Evolutionary conservation across 1,284 basidiomycete genomes (phyloP).

Genomic region (Heimioporus retisporus): DNA sequence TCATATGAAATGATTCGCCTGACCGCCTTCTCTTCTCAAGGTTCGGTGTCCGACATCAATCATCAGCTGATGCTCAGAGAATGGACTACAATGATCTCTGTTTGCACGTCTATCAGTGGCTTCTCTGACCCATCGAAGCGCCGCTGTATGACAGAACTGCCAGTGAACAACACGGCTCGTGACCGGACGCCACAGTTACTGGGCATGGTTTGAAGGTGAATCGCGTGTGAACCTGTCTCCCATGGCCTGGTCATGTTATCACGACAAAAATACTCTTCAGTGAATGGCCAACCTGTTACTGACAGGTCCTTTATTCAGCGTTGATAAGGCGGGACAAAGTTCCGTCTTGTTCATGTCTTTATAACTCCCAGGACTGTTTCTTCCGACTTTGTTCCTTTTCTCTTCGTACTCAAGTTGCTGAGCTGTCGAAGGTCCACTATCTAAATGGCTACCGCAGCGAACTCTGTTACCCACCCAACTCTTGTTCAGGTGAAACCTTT

Average conservation of each 20-base stretch:
- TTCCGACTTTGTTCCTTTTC: constrained; percentile 5
- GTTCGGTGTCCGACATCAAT: no score
- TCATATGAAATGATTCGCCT: no score
- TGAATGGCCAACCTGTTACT: not conserved
- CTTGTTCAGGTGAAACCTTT: constrained; percentile 46
- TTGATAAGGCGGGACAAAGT: constrained; percentile 19
- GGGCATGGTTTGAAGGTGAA: not conserved
- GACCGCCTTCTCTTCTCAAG: no score
- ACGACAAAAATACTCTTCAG: constrained; percentile 12
- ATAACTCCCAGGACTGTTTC: constrained; percentile 11
- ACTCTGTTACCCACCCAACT: constrained; percentile 66
- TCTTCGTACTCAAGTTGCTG: not conserved
- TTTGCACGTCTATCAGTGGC: no score
- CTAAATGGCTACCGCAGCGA: constrained; percentile 66
- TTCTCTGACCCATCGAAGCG: no score
- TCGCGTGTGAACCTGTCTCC: constrained; percentile 15
- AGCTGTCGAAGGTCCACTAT: not conserved
- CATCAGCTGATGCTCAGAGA: no score
- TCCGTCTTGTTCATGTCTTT: constrained; percentile 16
- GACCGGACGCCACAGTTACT: not conserved
- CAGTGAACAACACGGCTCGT: not conserved
- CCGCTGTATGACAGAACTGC: no score
- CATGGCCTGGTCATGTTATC: constrained; percentile 24
- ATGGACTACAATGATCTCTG: no score
- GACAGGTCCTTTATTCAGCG: constrained; percentile 16